Conservation (phyloP, 2,329 filamentous ascomycete species). For the Endoconidiophora polonica region DNA sequence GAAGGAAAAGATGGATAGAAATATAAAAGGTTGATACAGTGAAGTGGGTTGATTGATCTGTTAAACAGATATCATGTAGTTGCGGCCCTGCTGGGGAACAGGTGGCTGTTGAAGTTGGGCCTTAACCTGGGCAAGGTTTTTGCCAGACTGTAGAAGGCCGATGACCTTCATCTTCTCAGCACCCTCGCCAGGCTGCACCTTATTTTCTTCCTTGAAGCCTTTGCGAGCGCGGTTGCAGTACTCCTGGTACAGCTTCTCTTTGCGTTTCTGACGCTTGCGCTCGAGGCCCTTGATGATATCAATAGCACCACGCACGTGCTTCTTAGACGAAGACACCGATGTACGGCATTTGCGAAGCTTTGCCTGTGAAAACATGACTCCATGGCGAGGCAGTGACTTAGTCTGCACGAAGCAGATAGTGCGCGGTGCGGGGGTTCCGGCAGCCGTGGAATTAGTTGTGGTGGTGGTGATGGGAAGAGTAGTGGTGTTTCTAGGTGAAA, state of each 20-base stretch:
- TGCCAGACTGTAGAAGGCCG: slow-evolving; percentile 74
- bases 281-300: slow-evolving; percentile 96
- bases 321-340: slow-evolving; percentile 25
- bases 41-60: background rate
- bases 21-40: background rate
- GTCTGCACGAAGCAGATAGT: slow-evolving; percentile 26
- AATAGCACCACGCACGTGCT: slow-evolving; percentile 78
- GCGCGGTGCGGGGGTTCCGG: slow-evolving; percentile 29
- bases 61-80: slow-evolving; percentile 61
- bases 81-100: slow-evolving; percentile 28
- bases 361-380: slow-evolving; percentile 44
- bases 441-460: slow-evolving; percentile 39
- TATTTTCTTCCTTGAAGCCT: slow-evolving; percentile 42
- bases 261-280: slow-evolving; percentile 79
- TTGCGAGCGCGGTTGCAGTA: slow-evolving; percentile 72
- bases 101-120: slow-evolving; percentile 9
- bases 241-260: slow-evolving; percentile 82
- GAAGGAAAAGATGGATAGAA: slow-evolving; percentile 1
- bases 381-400: slow-evolving; percentile 70
- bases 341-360: slow-evolving; percentile 29
- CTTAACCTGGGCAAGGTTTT: slow-evolving; percentile 33
- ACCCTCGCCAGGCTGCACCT: slow-evolving; percentile 66
- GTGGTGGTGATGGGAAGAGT: slow-evolving; percentile 20
- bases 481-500: slow-evolving; percentile 48
- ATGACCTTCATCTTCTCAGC: slow-evolving; percentile 74